Percentiles rank a stretch among this genome's conserved stretches.
Conservation (phyloP, 495 filamentous ascomycete species). For the Penicillium waksmanii region DNA sequence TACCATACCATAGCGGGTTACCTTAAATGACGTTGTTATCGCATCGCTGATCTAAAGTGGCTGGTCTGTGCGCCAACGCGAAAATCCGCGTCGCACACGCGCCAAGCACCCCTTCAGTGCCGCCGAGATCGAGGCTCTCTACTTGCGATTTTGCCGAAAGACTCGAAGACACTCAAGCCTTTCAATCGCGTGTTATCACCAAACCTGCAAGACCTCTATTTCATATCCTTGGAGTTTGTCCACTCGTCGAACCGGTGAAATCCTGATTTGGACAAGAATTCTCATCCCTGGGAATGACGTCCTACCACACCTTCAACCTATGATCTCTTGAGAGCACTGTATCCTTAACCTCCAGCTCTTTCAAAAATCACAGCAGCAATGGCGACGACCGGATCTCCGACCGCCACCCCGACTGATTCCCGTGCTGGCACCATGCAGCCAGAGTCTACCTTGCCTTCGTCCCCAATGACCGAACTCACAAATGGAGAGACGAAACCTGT, state of each 20-base stretch:
- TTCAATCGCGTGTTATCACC: not conserved
- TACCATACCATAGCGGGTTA: too few species aligned
- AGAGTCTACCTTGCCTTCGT: constrained; percentile 50
- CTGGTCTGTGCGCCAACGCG: constrained; percentile 40
- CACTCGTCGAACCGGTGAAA: constrained; percentile 12
- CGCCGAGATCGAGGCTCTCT: not conserved
- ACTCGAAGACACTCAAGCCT: not conserved
- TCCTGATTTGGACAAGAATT: constrained; percentile 5
- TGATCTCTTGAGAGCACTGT: constrained; percentile 5
- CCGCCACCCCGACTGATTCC: constrained; percentile 36
- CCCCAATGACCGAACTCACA: constrained; percentile 35
- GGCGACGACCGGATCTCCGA: constrained; percentile 42
- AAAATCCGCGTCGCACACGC: constrained; percentile 27
- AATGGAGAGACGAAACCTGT: constrained; percentile 25
- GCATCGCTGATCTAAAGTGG: constrained; percentile 32
- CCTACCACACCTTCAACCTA: constrained; percentile 5
- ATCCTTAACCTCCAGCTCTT: not conserved
- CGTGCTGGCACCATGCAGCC: constrained; percentile 33
- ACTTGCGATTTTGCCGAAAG: not conserved
- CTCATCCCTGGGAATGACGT: constrained; percentile 28
- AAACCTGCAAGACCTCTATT: not conserved
- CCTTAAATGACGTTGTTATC: not conserved
- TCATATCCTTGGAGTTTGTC: not conserved
- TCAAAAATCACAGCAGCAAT: constrained; percentile 15
- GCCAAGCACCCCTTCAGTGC: not conserved